Evolutionary conservation across 306 rosid species (phyloP), one percentile per base, ranked within the genome.

Genomic region (Malus sieversii): DNA sequence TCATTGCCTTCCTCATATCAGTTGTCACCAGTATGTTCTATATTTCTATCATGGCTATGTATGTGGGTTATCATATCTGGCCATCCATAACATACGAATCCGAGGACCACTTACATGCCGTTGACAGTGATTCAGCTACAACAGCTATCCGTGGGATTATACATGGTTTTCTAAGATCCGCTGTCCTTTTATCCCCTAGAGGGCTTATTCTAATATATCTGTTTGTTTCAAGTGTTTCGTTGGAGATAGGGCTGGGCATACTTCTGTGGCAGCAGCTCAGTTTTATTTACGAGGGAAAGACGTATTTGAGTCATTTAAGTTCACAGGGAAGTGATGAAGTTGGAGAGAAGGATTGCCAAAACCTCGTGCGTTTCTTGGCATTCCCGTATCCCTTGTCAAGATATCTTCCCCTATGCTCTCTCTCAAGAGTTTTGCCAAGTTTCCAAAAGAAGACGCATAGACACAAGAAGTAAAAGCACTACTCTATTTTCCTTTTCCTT

Each of bases 211-310:
- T 92, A 68, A 80, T 79, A 22, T 95, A 95, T 85, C 90, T 95
- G 9, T 90, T 92, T 70, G 66, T 92, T 75, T 79, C 96, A 1
- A 90, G 93, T 74, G 83, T 92, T 82, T 84, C 99, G 0, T 84
- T 95, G 82, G 87, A 70, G 74, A 77, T 92, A 55, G 99, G 99
- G 64, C 73, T 95, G 77, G 71, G 80, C 30, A 46, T 90, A 67
- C 99, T 95, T 85, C 88, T 95, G 65, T 95, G 97, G 93, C 97
- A 95, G 87, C 99, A 95, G 74, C 97, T 95, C 61, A 84, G 81
- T 75, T 90, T 75, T 60, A 87, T 95, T 67, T 95, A 92, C 27
- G 85, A 86, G 78, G 97, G 97, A 19, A 85, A 90, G 82, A 90
- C 97, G 52, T 92, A 86, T 76, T 73, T 92, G 80, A 86, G 83